Percentiles rank a stretch among this genome's conserved stretches.
These are phyloP conservation scores for Rhizomucor pusillus DNA, from an alignment of 371 early-diverging fungal species.

Conservation along the genomic window DNA sequence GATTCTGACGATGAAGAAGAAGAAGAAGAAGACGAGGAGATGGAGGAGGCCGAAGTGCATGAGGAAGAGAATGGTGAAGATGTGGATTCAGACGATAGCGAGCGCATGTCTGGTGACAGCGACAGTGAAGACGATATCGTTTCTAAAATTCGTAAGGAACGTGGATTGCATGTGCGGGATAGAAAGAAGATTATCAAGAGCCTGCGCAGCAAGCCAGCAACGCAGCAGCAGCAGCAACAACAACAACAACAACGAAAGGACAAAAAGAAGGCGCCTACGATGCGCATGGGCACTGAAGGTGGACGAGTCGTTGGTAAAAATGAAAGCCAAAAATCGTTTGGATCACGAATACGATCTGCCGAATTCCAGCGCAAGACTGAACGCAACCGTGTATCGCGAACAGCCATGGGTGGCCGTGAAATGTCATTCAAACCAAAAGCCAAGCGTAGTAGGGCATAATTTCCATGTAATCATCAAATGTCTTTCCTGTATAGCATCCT, in stretches of 20 bases:
- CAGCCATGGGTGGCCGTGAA: conserved; percentile 65
- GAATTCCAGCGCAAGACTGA: conserved; percentile 22
- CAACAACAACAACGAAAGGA: conserved; percentile 25
- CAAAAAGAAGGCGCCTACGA: conserved; percentile 43
- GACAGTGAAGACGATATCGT: conserved; percentile 49
- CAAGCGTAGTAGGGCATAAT: not conserved
- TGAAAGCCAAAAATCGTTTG: conserved; percentile 42
- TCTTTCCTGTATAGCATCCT: too few species aligned
- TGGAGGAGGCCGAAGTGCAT: conserved; percentile 44
- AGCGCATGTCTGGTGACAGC: conserved; percentile 37
- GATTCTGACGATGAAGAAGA: conserved; percentile 44
- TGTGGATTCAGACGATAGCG: conserved; percentile 45
- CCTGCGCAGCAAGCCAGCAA: conserved; percentile 9
- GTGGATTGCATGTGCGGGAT: conserved; percentile 38
- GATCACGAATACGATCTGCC: conserved; percentile 34
- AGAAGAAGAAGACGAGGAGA: conserved; percentile 19
- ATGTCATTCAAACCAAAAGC: conserved; percentile 53
- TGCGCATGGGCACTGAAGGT: conserved; percentile 52
- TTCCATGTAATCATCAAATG: too few species aligned
- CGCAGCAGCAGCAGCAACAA: conserved; percentile 25
- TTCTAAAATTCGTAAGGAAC: conserved; percentile 44
- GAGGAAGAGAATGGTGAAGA: conserved; percentile 33
- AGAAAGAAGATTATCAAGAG: conserved; percentile 19
- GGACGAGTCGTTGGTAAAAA: conserved; percentile 28
- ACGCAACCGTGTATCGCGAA: conserved; percentile 52